Evolutionary conservation across 805 yeast genomes (phyloP).

Genomic region (Candida sakaeoensis): DNA sequence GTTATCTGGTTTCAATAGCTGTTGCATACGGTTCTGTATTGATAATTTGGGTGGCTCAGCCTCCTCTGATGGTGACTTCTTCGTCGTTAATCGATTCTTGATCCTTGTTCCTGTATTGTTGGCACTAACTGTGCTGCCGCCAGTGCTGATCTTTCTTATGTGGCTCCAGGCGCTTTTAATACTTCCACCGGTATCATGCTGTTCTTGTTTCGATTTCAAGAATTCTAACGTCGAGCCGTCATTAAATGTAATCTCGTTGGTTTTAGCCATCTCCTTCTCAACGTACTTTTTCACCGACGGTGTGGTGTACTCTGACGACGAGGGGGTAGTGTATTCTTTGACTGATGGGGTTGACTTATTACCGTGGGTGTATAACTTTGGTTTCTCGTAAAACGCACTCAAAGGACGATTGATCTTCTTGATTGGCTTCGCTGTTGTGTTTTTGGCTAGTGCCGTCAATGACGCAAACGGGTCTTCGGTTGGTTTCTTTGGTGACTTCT

Average conservation of each 20-base stretch:
- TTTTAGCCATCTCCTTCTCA: conserved; percentile 27
- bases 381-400: conserved; percentile 7
- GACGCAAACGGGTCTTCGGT: conserved; percentile 38
- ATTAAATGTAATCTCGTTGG: conserved; percentile 16
- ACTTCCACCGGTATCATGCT: conserved; percentile 41
- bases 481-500: conserved; percentile 4
- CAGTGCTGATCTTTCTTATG: conserved; percentile 39
- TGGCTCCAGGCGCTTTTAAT: conserved; percentile 28
- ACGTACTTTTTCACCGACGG: conserved; percentile 30
- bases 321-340: too few relatives aligned
- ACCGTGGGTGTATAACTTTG: conserved; percentile 8
- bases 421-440: conserved; percentile 13
- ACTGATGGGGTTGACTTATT: conserved; percentile 19
- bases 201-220: conserved; percentile 30
- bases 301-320: too few relatives aligned
- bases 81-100: conserved; percentile 24
- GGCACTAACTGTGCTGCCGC: conserved; percentile 20
- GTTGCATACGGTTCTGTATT: conserved; percentile 55
- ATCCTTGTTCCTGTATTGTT: conserved; percentile 23
- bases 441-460: conserved; percentile 11
- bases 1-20: conserved; percentile 40
- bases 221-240: conserved; percentile 31
- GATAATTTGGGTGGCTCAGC: neutral
- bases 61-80: neutral
- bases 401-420: conserved; percentile 9